Percentiles rank a stretch among this genome's conserved stretches.
Evolutionary conservation across 2,329 filamentous ascomycete species (phyloP).

Genomic region (Verticillium nubilum): DNA sequence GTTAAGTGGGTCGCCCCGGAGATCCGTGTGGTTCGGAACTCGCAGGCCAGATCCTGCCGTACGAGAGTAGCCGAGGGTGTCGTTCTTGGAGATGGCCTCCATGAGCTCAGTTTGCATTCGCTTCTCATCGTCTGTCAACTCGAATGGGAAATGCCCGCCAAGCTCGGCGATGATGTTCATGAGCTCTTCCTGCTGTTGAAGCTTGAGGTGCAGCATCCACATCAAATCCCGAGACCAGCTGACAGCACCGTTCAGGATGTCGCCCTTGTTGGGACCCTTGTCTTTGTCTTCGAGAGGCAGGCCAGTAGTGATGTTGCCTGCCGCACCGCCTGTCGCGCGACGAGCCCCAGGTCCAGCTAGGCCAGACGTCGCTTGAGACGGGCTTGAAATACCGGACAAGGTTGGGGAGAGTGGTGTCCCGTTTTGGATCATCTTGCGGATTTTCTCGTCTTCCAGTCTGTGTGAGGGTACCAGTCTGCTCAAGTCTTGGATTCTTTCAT

Average conservation of each 20-base stretch:
- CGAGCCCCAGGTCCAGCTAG: slow-evolving; percentile 80
- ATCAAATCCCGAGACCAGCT: slow-evolving; percentile 97
- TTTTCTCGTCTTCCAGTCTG: slow-evolving; percentile 92
- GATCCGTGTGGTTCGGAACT: slow-evolving; percentile 89
- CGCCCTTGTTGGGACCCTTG: slow-evolving; percentile 97
- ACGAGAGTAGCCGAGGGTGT: slow-evolving; percentile 81
- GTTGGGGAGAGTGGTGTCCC: slow-evolving; percentile 85
- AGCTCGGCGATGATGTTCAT: slow-evolving; percentile 68
- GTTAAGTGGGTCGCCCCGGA: slow-evolving; percentile 72
- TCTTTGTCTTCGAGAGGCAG: slow-evolving; percentile 95
- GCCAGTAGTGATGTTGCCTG: slow-evolving; percentile 84
- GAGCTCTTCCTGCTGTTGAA: slow-evolving; percentile 84
- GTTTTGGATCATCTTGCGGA: slow-evolving; percentile 89
- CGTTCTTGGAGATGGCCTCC: slow-evolving; percentile 80
- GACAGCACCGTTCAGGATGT: slow-evolving; percentile 94
- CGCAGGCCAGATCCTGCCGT: slow-evolving; percentile 78
- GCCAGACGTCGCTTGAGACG: slow-evolving; percentile 77
- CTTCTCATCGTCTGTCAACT: slow-evolving; percentile 84
- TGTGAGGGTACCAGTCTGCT: slow-evolving; percentile 90
- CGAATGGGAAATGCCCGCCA: slow-evolving; percentile 72
- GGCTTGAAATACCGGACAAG: slow-evolving; percentile 62
- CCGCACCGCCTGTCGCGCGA: slow-evolving; percentile 63
- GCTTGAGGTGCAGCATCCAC: slow-evolving; percentile 90
- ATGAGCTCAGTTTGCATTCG: slow-evolving; percentile 92
- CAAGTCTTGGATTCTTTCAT: slow-evolving; percentile 94